Evolutionary conservation across 495 filamentous ascomycete genomes (phyloP).

Genomic region (Neurospora sp.): DNA sequence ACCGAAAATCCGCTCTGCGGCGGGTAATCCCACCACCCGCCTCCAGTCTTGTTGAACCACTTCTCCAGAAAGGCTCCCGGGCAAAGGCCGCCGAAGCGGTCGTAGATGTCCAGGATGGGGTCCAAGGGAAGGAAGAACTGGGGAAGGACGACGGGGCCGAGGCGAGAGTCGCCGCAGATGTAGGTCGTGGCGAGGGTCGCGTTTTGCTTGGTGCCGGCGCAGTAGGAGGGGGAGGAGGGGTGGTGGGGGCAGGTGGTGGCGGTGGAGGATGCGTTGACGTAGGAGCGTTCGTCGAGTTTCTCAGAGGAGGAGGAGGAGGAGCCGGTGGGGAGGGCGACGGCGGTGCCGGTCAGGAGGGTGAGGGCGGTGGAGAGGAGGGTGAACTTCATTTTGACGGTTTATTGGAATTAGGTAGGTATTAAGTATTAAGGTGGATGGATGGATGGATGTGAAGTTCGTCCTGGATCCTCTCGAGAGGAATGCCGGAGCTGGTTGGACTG

Average conservation of each 20-base stretch:
- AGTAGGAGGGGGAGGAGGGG: conserved; percentile 11
- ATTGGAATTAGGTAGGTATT: not conserved
- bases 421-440: not conserved
- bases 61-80: conserved; percentile 37
- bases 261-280: not conserved
- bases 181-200: conserved; percentile 18
- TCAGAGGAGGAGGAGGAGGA: not conserved
- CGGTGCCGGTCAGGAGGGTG: not conserved
- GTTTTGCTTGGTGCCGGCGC: conserved; percentile 30
- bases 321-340: not conserved
- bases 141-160: conserved; percentile 38
- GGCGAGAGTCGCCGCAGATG: conserved; percentile 42
- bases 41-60: conserved; percentile 29
- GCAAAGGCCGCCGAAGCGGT: conserved; percentile 39
- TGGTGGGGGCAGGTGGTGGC: not conserved
- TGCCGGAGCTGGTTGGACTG: not conserved
- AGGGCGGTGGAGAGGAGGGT: not conserved
- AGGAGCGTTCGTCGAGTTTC: not conserved
- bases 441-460: not conserved
- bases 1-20: conserved; percentile 33
- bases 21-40: conserved; percentile 35
- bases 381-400: not conserved
- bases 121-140: conserved; percentile 26
- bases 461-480: not conserved
- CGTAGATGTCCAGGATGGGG: conserved; percentile 27